Evolutionary conservation across 371 early-diverging fungal species (phyloP).

Genomic region (Mucor circinelloides): DNA sequence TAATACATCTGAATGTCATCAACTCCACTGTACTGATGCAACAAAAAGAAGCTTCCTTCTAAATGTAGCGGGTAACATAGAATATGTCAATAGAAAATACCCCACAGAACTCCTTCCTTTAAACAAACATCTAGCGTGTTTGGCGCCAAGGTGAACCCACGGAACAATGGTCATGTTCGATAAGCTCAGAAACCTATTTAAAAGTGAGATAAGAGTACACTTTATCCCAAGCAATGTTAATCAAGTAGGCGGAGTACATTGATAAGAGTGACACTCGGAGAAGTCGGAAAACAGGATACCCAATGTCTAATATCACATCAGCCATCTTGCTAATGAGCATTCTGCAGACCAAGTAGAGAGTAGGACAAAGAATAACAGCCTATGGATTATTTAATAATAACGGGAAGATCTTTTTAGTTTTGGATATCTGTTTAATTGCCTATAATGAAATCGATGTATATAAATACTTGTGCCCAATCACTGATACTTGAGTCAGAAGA

Average conservation of each 20-base stretch:
- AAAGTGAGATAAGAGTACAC: not conserved
- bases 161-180: not conserved
- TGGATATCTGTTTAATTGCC: not conserved
- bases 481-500: constrained; percentile 18
- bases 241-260: not conserved
- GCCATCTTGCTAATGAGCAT: not conserved
- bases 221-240: not conserved
- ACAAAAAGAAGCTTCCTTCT: not conserved
- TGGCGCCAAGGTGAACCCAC: not conserved
- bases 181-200: not conserved
- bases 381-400: not conserved
- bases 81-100: not conserved
- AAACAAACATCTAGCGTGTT: not conserved
- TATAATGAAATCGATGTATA: not conserved
- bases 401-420: not conserved
- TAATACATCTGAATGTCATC: constrained; percentile 7
- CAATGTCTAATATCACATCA: not conserved
- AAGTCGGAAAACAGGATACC: constrained; percentile 11
- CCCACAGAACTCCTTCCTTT: not conserved
- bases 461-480: constrained; percentile 6
- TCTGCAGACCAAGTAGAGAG: not conserved
- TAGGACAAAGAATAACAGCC: constrained; percentile 2
- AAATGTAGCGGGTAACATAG: not conserved
- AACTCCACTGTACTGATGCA: not conserved
- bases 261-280: constrained; percentile 12